Conservation (phyloP, 352 stramenopile genomes). For the Phytophthora rubi region DNA sequence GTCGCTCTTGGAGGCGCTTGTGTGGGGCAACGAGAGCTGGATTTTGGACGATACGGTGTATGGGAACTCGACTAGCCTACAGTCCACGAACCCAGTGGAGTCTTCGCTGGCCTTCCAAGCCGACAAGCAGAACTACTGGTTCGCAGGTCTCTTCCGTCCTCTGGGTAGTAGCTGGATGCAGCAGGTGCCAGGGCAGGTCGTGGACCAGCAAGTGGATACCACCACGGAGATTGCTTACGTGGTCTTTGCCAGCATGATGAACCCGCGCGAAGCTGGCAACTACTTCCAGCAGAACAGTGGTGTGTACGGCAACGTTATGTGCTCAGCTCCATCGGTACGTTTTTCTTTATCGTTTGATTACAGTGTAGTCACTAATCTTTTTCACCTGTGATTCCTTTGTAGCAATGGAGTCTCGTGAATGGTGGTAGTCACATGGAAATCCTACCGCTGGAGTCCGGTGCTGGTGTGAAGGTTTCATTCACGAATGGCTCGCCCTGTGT, state of each 20-base stretch:
- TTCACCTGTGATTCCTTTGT: slow-evolving; percentile 13
- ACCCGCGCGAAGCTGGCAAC: slow-evolving; percentile 65
- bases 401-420: slow-evolving; percentile 79
- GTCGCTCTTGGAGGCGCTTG: slow-evolving; percentile 69
- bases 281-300: slow-evolving; percentile 71
- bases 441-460: slow-evolving; percentile 55
- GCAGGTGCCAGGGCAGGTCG: slow-evolving; percentile 59
- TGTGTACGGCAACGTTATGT: slow-evolving; percentile 76
- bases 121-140: slow-evolving; percentile 53
- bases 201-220: slow-evolving; percentile 64
- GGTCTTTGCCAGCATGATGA: slow-evolving; percentile 60
- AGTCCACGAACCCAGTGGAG: slow-evolving; percentile 46
- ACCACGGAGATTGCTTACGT: slow-evolving; percentile 56
- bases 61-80: slow-evolving; percentile 37
- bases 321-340: slow-evolving; percentile 66
- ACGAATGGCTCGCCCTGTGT: slow-evolving; percentile 58
- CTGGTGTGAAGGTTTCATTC: slow-evolving; percentile 64
- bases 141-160: slow-evolving; percentile 69
- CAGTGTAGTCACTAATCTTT: slow-evolving; percentile 6
- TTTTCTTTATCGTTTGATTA: neutral
- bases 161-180: slow-evolving; percentile 59
- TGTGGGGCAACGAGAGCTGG: slow-evolving; percentile 75
- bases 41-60: slow-evolving; percentile 52
- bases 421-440: slow-evolving; percentile 73
- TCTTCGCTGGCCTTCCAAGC: slow-evolving; percentile 55